phyloP scores from a whole-genome alignment of 371 early-diverging fungal genomes.

The Mucor circinelloides region DNA sequence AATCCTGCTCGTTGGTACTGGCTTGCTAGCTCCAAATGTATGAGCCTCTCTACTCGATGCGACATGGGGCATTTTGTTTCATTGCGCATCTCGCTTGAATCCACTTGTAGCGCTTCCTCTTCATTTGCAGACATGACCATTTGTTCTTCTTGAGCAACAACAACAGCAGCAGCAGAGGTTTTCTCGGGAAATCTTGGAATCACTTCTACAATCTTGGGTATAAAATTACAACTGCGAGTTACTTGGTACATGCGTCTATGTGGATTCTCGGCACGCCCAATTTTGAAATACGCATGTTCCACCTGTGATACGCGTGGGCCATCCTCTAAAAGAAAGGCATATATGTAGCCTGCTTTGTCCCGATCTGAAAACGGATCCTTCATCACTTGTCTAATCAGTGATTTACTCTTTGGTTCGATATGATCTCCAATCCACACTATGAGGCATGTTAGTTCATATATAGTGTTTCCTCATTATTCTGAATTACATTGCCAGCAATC shows the following conservation, averaged over 20 bases:
- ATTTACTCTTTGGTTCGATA: slow-evolving; percentile 3
- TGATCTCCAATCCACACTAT: slow-evolving; percentile 35
- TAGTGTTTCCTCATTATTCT: not conserved
- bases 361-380: slow-evolving; percentile 43
- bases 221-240: slow-evolving; percentile 42
- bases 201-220: slow-evolving; percentile 49
- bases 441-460: not conserved
- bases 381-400: slow-evolving; percentile 38
- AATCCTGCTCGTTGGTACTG: slow-evolving; percentile 23
- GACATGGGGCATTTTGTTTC: slow-evolving; percentile 44
- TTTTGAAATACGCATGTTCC: slow-evolving; percentile 52
- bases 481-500: slow-evolving; percentile 24
- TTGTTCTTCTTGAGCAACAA: slow-evolving; percentile 20
- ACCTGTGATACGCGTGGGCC: slow-evolving; percentile 32
- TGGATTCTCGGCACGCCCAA: slow-evolving; percentile 55
- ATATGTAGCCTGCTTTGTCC: slow-evolving; percentile 57
- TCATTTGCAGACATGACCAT: slow-evolving; percentile 14
- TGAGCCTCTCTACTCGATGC: slow-evolving; percentile 55
- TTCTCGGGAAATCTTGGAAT: slow-evolving; percentile 36
- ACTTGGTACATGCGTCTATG: slow-evolving; percentile 57
- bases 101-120: slow-evolving; percentile 23
- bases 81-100: not conserved
- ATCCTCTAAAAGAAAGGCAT: slow-evolving; percentile 44
- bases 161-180: no score
- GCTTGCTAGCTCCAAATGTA: slow-evolving; percentile 54